A percentile compares a stretch with the other conserved stretches of the same genome.
phyloP scores from a whole-genome alignment of 2,329 filamentous ascomycete genomes.

The Colletotrichum plurivorum region DNA sequence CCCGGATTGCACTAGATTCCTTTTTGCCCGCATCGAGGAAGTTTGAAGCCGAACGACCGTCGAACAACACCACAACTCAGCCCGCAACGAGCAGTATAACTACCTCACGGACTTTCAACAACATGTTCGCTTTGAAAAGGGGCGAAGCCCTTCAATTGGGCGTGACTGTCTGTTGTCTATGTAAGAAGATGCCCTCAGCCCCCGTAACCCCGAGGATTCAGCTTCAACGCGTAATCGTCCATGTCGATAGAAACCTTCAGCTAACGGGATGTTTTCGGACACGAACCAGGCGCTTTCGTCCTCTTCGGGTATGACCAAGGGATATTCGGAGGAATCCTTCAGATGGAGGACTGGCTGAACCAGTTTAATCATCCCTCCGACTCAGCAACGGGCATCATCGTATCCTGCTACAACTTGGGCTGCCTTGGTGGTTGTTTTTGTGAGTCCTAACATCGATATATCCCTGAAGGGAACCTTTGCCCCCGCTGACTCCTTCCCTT shows the following conservation, averaged over 20 bases:
- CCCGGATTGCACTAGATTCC: not conserved
- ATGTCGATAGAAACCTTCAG: too few relatives aligned
- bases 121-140: conserved; percentile 24
- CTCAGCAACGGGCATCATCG: conserved; percentile 47
- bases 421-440: conserved; percentile 56
- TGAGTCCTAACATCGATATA: not conserved
- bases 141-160: conserved; percentile 28
- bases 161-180: conserved; percentile 21
- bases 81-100: not conserved
- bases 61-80: too few relatives aligned
- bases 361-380: conserved; percentile 47
- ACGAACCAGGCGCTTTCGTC: conserved; percentile 43
- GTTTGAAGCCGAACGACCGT: not conserved
- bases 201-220: too few relatives aligned
- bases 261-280: too few relatives aligned
- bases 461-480: too few relatives aligned
- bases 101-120: not conserved
- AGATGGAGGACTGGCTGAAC: conserved; percentile 57
- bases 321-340: conserved; percentile 62
- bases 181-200: too few relatives aligned
- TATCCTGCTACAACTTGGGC: conserved; percentile 56
- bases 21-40: not conserved
- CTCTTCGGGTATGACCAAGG: conserved; percentile 64
- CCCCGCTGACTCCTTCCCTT: not conserved
- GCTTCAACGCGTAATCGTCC: too few relatives aligned